Base-by-base conservation (phyloP, 2,329 filamentous ascomycete species). In the Rhynchosporium graminicola region DNA sequence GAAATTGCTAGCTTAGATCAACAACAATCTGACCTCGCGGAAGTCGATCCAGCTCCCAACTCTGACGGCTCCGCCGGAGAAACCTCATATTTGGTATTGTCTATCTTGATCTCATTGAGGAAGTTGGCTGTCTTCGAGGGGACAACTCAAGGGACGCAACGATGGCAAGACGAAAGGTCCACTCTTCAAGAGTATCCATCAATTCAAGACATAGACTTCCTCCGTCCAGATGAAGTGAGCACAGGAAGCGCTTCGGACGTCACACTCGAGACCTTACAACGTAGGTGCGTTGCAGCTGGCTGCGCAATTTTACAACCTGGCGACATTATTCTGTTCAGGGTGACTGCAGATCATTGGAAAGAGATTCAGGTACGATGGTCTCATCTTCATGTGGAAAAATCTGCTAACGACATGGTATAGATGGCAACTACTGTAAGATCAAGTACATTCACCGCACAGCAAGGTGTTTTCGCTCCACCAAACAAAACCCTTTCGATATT, bases 141-240 rank as follows among this genome's bases (percentile, higher is more conserved):
- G n/a, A 13, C 15, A 8, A 8, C 48, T 20, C 29, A 38, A n/a
- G 31, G 31, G 1, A 31, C 13, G 36, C 12, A 31, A 12, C 29
- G 4, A 36, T 5, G 48, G 20, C 48, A n/a, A 2, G 2, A n/a
- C 8, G 48, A 52, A 31, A 33, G 12, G 1, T n/a, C 13, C 15
- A 36, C 55, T 2, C 26, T 58, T 7, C 29, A 38, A 15, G 43
- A 47, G 8, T 58, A 58, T 9, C 55, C 20, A 2, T 58, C 55
- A 28, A 47, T 58, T 2, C 43, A 47, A 31, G 43, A 58, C 13
- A 36, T 58, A 8, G 29, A 47, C 28, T 33, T 10, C 20, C 31
- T 38, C 7, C 48, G 29, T 8, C 4, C 43, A 2, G 33, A 36
- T 10, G 13, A 38, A 6, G 2, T 47, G 5, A 43, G 26, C 7